Evolutionary conservation across 176 grass and related monocot genomes (phyloP).

Genomic region (Eremochloa ophiuroides): DNA sequence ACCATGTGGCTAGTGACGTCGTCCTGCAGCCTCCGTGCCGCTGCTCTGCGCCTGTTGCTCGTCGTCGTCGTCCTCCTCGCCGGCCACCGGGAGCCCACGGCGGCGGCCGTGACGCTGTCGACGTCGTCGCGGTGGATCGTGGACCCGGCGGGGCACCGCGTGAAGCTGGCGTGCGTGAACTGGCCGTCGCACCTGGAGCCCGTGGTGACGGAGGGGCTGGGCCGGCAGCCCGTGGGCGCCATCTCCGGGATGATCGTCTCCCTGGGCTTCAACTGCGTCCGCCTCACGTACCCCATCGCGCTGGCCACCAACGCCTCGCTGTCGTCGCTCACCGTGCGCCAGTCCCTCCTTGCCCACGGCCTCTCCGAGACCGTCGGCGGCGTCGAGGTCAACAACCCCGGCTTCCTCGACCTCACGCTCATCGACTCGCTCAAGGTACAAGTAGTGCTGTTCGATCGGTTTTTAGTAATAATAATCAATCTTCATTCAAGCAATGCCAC

Average conservation of each 20-base stretch:
- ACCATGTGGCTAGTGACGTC: too few relatives aligned
- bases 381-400: constrained; percentile 46
- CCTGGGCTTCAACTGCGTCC: constrained; percentile 75
- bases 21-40: too few relatives aligned
- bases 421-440: constrained; percentile 54
- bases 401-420: constrained; percentile 50
- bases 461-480: too few relatives aligned
- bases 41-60: too few relatives aligned
- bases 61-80: too few relatives aligned
- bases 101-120: constrained; percentile 31
- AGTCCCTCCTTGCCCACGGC: constrained; percentile 43
- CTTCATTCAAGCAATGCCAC: too few relatives aligned
- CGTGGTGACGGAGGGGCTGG: constrained; percentile 60
- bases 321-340: constrained; percentile 50
- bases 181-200: constrained; percentile 72
- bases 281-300: constrained; percentile 62
- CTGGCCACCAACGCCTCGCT: constrained; percentile 50
- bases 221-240: constrained; percentile 42
- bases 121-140: constrained; percentile 67
- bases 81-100: not conserved
- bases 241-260: constrained; percentile 33
- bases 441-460: not conserved
- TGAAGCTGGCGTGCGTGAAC: constrained; percentile 81
- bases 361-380: constrained; percentile 34
- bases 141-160: constrained; percentile 40